These are phyloP conservation scores for Candida dendrica DNA, from an alignment of 805 yeast species.

Conservation along the genomic window DNA sequence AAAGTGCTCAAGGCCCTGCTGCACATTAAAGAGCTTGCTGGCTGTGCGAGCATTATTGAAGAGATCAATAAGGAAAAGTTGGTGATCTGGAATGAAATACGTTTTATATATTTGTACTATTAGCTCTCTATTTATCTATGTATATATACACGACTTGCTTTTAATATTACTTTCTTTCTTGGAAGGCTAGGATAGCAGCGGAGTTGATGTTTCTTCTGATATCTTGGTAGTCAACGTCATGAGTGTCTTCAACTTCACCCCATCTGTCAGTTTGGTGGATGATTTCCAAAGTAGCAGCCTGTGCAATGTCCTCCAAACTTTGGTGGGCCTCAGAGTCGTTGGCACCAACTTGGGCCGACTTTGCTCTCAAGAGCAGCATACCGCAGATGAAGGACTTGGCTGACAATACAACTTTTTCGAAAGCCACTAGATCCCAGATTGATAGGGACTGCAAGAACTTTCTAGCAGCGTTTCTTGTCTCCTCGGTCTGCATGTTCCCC, in stretches of 20 bases:
- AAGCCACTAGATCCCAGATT: constrained; percentile 74
- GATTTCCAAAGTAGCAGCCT: constrained; percentile 74
- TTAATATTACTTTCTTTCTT: constrained; percentile 12
- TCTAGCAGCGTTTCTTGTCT: constrained; percentile 52
- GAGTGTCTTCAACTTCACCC: constrained; percentile 99
- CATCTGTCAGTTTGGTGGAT: constrained; percentile 81
- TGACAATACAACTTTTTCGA: constrained; percentile 82
- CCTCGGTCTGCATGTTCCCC: constrained; percentile 67
- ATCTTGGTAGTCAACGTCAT: constrained; percentile 93
- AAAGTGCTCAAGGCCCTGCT: constrained; percentile 43
- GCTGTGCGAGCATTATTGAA: constrained; percentile 35
- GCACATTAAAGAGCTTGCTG: constrained; percentile 28
- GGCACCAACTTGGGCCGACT: constrained; percentile 37
- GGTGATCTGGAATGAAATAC: too few relatives aligned
- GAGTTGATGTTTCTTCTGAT: constrained; percentile 75
- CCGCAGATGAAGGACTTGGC: constrained; percentile 87
- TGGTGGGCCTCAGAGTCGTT: constrained; percentile 28
- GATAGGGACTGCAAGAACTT: constrained; percentile 59
- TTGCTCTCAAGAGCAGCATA: constrained; percentile 49
- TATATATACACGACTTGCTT: background rate
- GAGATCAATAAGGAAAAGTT: constrained; percentile 27
- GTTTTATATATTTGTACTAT: too few relatives aligned
- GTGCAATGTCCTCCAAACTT: constrained; percentile 63
- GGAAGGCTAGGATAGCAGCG: constrained; percentile 55
- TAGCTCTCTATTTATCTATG: too few relatives aligned